A percentile compares a stretch with the other conserved stretches of the same genome.
phyloP scores from a whole-genome alignment of 2,329 filamentous ascomycete genomes.

The Aspergillus versicolor region DNA sequence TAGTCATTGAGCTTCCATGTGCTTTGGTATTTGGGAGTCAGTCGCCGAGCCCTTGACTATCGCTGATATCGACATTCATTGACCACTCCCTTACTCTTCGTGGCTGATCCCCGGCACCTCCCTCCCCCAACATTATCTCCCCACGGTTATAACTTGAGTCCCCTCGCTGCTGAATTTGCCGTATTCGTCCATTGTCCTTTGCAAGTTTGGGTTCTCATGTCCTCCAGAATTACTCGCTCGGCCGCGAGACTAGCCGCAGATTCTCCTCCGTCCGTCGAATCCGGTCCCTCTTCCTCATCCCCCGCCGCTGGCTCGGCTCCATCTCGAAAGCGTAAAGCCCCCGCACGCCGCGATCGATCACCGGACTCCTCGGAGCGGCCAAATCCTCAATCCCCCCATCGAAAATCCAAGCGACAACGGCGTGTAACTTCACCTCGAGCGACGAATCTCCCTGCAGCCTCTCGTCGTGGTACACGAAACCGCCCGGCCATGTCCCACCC shows the following conservation, averaged over 20 bases:
- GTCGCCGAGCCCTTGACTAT: neutral
- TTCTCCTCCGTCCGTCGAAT: constrained; percentile 44
- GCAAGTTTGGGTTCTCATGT: constrained; percentile 70
- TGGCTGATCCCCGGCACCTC: neutral
- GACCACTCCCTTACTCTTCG: neutral
- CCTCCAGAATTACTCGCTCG: constrained; percentile 93
- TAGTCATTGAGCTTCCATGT: neutral
- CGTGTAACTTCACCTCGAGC: constrained; percentile 51
- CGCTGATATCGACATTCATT: neutral
- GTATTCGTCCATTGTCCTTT: constrained; percentile 7
- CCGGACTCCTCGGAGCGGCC: constrained; percentile 36
- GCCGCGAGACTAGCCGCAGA: constrained; percentile 85
- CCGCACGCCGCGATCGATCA: constrained; percentile 51
- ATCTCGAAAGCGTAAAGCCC: constrained; percentile 75
- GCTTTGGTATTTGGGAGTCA: neutral
- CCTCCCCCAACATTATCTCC: neutral
- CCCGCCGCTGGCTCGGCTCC: constrained; percentile 47
- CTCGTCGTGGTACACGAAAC: constrained; percentile 43
- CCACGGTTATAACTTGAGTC: constrained; percentile 5
- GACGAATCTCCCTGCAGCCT: constrained; percentile 39
- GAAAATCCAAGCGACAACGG: constrained; percentile 71
- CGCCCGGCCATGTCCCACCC: constrained; percentile 43
- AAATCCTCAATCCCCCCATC: constrained; percentile 40
- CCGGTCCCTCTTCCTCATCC: constrained; percentile 39
- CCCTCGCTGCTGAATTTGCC: constrained; percentile 11